Percentiles rank a stretch among this genome's conserved stretches.
Conservation (phyloP, 2,329 filamentous ascomycete species). For the Macrophomina tecta region DNA sequence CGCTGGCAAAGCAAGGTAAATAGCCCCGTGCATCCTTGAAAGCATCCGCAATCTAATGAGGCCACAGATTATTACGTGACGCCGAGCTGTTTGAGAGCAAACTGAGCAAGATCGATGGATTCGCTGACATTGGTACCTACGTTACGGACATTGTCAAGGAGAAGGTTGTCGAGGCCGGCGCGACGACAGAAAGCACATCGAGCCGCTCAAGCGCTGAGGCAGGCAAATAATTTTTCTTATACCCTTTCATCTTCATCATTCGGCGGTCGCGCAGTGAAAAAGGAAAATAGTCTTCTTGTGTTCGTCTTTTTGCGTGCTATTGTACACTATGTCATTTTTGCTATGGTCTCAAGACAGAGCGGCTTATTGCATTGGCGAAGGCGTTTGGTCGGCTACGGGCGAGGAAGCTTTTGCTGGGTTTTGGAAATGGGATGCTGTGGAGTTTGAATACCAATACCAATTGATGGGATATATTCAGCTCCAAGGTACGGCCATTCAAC, state of each 20-base stretch:
- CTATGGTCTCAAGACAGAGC: conserved; percentile 4
- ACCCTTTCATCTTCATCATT: neutral
- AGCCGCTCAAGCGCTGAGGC: conserved; percentile 14
- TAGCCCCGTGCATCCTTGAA: neutral
- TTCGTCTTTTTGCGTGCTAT: neutral
- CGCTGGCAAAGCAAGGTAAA: conserved; percentile 74
- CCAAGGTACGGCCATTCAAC: neutral
- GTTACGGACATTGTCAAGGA: conserved; percentile 69
- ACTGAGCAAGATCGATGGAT: conserved; percentile 79
- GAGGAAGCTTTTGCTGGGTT: neutral
- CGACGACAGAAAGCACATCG: neutral
- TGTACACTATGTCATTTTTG: conserved; percentile 14
- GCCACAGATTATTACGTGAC: conserved; percentile 73
- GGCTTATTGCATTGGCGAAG: conserved; percentile 24
- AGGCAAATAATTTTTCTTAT: conserved; percentile 16
- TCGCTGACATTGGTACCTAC: conserved; percentile 73
- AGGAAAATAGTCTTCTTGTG: neutral
- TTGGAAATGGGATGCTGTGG: neutral
- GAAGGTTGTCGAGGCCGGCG: conserved; percentile 50
- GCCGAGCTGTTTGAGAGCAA: conserved; percentile 73
- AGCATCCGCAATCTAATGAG: conserved; percentile 29
- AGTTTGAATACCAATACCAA: conserved; percentile 25
- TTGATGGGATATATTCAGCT: neutral
- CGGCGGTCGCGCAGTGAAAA: neutral
- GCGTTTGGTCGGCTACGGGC: conserved; percentile 4